Percentiles rank a stretch among this genome's conserved stretches.
Conservation (phyloP, 345 rosid species). For the Cardiospermum halicacabum region DNA sequence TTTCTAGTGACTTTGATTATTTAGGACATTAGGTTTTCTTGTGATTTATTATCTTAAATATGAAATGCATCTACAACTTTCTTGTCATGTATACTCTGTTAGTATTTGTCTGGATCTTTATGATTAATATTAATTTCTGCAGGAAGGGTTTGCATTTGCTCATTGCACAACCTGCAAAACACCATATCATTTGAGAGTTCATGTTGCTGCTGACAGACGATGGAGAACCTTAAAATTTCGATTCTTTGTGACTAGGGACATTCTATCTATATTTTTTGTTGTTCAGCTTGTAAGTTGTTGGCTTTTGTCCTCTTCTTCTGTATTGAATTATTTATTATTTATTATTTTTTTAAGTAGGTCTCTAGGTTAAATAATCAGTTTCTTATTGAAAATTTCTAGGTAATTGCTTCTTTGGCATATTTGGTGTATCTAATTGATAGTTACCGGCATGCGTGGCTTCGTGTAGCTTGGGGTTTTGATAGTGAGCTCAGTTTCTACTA, state of each 20-base stretch:
- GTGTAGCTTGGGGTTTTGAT: constrained; percentile 88
- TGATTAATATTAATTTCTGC: constrained; percentile 15
- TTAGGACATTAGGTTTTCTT: not conserved
- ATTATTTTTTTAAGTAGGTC: not conserved
- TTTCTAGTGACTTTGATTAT: too few relatives aligned
- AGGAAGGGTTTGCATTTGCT: constrained; percentile 99
- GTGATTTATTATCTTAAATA: not conserved
- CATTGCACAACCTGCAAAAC: constrained; percentile 99
- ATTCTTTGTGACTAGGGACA: constrained; percentile 97
- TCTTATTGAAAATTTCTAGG: constrained; percentile 41
- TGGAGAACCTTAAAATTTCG: constrained; percentile 96
- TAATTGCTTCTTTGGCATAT: constrained; percentile 84
- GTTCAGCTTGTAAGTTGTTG: constrained; percentile 76
- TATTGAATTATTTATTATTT: too few relatives aligned
- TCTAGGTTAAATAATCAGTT: not conserved
- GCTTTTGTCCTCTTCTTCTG: constrained; percentile 2
- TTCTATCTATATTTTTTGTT: constrained; percentile 76
- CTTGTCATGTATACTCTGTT: not conserved
- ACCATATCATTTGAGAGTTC: constrained; percentile 96
- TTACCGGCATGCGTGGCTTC: constrained; percentile 79
- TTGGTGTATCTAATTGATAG: constrained; percentile 73
- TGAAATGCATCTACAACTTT: not conserved
- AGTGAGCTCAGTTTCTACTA: constrained; percentile 85
- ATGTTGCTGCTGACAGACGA: constrained; percentile 90
- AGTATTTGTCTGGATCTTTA: not conserved